Conservation (phyloP, 2,329 filamentous ascomycete species). For the Elsinoe ampelina region DNA sequence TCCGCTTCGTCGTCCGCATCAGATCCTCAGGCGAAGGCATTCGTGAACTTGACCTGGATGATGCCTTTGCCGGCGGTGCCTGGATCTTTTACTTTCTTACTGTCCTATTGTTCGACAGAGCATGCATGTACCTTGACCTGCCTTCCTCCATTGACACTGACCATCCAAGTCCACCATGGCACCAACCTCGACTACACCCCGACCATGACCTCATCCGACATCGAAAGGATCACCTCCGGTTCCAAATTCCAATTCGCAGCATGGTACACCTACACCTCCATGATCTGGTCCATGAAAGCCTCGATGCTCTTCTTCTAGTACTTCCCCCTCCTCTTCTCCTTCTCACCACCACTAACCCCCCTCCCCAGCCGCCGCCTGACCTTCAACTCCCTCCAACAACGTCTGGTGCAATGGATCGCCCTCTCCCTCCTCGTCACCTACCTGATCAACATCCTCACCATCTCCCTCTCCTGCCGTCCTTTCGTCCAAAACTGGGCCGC, state of each 20-base stretch:
- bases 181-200: conserved; percentile 5
- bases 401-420: not conserved
- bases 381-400: conserved; percentile 2
- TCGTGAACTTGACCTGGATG: conserved; percentile 1
- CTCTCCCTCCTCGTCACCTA: not conserved
- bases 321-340: too few species aligned
- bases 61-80: conserved; percentile 6
- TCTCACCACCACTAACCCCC: too few species aligned
- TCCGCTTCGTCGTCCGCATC: conserved; percentile 3
- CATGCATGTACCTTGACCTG: not conserved
- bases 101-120: not conserved
- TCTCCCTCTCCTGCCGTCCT: conserved; percentile 6
- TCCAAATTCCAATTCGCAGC: conserved; percentile 31
- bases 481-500: not conserved
- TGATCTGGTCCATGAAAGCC: conserved; percentile 11
- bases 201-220: conserved; percentile 21
- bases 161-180: not conserved
- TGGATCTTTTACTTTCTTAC: conserved; percentile 3
- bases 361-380: not conserved
- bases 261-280: conserved; percentile 28
- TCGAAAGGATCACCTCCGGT: conserved; percentile 23
- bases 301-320: conserved; percentile 20
- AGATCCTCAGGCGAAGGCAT: not conserved
- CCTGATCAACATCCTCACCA: not conserved
- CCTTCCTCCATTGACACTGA: not conserved